phyloP scores from a whole-genome alignment of 495 filamentous ascomycete genomes.

The Immersiella caudata region DNA sequence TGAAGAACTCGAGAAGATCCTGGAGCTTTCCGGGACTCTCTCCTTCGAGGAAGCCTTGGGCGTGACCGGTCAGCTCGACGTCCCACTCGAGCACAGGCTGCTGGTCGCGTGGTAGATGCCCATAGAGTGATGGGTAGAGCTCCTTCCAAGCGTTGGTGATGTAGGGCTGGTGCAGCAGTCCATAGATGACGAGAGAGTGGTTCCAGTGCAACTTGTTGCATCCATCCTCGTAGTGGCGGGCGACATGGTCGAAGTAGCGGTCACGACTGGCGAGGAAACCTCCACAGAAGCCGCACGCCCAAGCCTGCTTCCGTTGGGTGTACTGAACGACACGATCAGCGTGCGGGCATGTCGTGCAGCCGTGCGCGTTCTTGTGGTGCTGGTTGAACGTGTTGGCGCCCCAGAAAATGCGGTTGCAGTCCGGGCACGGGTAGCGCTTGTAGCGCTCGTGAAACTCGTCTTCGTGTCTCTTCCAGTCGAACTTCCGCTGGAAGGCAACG shows the following conservation, averaged over 20 bases:
- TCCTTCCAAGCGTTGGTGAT: slow-evolving; percentile 52
- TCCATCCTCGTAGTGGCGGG: slow-evolving; percentile 52
- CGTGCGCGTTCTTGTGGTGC: slow-evolving; percentile 55
- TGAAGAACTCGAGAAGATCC: slow-evolving; percentile 55
- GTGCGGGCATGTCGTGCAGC: slow-evolving; percentile 53
- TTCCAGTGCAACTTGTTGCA: slow-evolving; percentile 53
- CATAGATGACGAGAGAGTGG: slow-evolving; percentile 54
- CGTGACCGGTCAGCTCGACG: slow-evolving; percentile 46
- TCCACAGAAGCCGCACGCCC: slow-evolving; percentile 55
- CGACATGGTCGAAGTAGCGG: slow-evolving; percentile 55
- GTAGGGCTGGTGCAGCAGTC: slow-evolving; percentile 52
- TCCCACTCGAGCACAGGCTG: slow-evolving; percentile 54
- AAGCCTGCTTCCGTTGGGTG: slow-evolving; percentile 37
- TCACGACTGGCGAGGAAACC: slow-evolving; percentile 50
- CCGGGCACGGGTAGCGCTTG: slow-evolving; percentile 52
- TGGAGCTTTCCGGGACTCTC: slow-evolving; percentile 52
- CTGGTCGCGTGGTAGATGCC: slow-evolving; percentile 42
- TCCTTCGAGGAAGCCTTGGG: slow-evolving; percentile 52
- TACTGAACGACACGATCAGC: slow-evolving; percentile 49
- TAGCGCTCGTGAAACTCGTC: slow-evolving; percentile 57
- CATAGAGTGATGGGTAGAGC: slow-evolving; percentile 43
- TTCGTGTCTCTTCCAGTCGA: slow-evolving; percentile 57
- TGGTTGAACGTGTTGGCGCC: slow-evolving; percentile 55
- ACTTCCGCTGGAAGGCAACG: slow-evolving; percentile 54
- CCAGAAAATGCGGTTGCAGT: slow-evolving; percentile 55